Base-by-base conservation (phyloP, 139 green algal species). In the Volvox africanus region DNA sequence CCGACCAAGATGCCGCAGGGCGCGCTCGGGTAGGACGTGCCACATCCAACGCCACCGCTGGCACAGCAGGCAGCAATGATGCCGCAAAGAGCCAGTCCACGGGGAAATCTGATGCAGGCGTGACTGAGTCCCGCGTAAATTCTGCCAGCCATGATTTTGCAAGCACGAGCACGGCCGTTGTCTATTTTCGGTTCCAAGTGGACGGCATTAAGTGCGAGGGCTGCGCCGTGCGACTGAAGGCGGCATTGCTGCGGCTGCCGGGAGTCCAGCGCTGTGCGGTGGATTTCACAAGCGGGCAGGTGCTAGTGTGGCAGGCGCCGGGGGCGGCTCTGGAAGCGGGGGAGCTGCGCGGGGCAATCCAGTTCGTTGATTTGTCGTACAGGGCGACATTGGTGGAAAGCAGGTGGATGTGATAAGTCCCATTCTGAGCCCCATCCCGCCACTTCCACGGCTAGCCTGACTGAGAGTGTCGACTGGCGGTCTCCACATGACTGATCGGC, bases 201-300 rank as follows among this genome's bases (percentile, higher is more conserved):
- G 32, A 67, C 11, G 91, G 91, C 22, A 82, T 91, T 37, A 91
- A 88, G 82, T 94, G 92, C 16, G 87, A 94, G 75, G 92, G 75
- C 33, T 94, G 92, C 44, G 88, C 92, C 13, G 88, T 82, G 36
- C 33, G 83, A 5, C 82, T 94, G 17, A 71, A 84, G 75, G 77
- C 76, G 9, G 78, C 86, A 3, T 19, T 94, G 30, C 75, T 78
- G 73, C 26, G 62, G 35, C 14, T 87, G 30, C 36, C 62, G 19
- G 92, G 92, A 35, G 88, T 94, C 30, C 30, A 55, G 11, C 18
- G 67, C 50, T 90, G 82, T 26, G 88, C 35, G 0, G 92, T 94
- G 75, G 87, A 92, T 16, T 86, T 91, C 16, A 28, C 3, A 0
- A 80, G 30, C 13, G 61, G 36, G 17, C 18, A 13, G 35, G 82